Conservation (phyloP, 176 grass and related monocot species). For the Pharus latifolius region DNA sequence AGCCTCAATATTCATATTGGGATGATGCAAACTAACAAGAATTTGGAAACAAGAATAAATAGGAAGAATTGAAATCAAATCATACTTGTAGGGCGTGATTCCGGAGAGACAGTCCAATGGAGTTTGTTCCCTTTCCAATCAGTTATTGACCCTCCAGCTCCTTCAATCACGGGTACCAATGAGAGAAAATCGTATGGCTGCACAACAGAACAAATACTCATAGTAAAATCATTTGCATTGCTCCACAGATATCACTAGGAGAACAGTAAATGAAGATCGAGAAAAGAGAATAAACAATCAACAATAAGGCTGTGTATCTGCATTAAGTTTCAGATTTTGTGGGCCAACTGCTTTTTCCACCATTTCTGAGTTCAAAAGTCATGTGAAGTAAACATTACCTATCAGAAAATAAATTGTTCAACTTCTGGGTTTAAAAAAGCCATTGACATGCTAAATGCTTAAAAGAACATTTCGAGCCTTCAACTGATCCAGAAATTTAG, state of each 20-base stretch:
- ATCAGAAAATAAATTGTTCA: too few species aligned
- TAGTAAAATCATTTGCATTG: background rate
- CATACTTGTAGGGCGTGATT: conserved; percentile 62
- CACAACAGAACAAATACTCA: background rate
- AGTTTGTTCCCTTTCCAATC: conserved; percentile 71
- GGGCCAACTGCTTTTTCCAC: too few species aligned
- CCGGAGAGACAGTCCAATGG: conserved; percentile 46
- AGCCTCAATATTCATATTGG: background rate
- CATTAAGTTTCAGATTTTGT: too few species aligned
- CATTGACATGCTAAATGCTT: background rate
- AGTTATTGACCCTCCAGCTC: conserved; percentile 80
- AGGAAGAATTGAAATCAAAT: background rate
- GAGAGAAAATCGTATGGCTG: conserved; percentile 85
- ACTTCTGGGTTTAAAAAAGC: too few species aligned
- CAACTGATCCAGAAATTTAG: background rate
- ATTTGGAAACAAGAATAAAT: background rate
- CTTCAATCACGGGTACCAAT: conserved; percentile 75
- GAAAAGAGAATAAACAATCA: too few species aligned
- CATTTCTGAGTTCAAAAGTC: too few species aligned
- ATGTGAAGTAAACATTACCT: too few species aligned
- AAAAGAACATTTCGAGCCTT: background rate
- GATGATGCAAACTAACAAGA: background rate
- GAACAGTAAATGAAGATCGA: too few species aligned
- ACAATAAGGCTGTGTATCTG: too few species aligned
- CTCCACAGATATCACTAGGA: background rate